Evolutionary conservation across 129 eudicot species (phyloP).

Genomic region (Tanacetum coccineum): DNA sequence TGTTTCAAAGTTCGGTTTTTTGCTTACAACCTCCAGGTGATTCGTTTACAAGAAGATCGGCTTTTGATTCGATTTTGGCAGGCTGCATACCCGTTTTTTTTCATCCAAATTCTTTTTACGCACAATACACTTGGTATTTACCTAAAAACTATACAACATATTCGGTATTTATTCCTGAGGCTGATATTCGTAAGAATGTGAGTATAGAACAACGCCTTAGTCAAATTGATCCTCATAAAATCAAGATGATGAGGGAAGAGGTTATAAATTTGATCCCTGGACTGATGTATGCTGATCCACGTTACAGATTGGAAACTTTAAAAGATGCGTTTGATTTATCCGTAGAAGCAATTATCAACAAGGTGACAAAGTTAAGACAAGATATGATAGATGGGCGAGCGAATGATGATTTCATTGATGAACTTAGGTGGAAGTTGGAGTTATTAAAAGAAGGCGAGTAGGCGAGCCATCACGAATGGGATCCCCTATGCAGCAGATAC

Average conservation of each 20-base stretch:
- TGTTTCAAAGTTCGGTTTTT: conserved; percentile 8
- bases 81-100: conserved; percentile 5
- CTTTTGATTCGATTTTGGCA: conserved; percentile 5
- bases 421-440: conserved; percentile 27
- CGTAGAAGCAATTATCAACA: conserved; percentile 41
- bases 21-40: conserved; percentile 11
- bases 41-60: background rate
- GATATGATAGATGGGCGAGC: conserved; percentile 44
- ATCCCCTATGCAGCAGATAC: conserved; percentile 46
- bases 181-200: background rate
- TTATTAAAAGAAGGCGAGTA: conserved; percentile 53
- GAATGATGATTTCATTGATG: conserved; percentile 49
- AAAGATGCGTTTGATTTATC: conserved; percentile 24
- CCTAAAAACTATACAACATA: conserved; percentile 1
- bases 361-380: conserved; percentile 26
- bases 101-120: background rate
- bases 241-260: conserved; percentile 21
- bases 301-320: conserved; percentile 14
- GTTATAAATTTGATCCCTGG: conserved; percentile 18
- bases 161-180: background rate
- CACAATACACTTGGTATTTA: conserved; percentile 5
- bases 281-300: conserved; percentile 23
- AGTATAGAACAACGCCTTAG: conserved; percentile 7
- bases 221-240: background rate
- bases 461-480: conserved; percentile 52